Conservation (phyloP, 192 early-diverging fungal species). For the Anaeromyces robustus region DNA sequence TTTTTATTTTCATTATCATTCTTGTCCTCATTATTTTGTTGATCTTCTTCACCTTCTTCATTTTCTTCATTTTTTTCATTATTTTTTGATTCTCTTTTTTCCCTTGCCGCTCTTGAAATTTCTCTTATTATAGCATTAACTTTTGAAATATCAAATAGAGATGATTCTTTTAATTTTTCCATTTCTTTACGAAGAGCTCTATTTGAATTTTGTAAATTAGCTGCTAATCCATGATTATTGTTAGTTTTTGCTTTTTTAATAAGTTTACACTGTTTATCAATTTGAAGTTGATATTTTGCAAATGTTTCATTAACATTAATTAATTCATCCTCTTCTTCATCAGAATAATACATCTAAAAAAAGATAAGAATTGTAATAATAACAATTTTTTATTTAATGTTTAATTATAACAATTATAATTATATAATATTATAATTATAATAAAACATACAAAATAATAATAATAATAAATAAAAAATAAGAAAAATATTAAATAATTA, state of each 20-base stretch:
- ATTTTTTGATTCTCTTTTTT: background rate
- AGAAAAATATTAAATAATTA: too few species aligned
- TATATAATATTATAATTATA: too few species aligned
- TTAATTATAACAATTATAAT: too few species aligned
- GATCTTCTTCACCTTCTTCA: background rate
- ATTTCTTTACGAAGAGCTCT: background rate
- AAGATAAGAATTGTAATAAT: too few species aligned
- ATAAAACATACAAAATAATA: too few species aligned
- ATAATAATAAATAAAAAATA: too few species aligned
- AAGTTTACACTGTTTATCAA: background rate
- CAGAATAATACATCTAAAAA: background rate
- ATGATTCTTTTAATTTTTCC: background rate
- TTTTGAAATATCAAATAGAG: background rate
- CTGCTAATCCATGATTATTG: background rate
- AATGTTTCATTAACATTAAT: background rate
- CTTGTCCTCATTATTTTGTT: background rate
- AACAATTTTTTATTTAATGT: too few species aligned
- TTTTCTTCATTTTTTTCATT: background rate
- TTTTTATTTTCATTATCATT: background rate
- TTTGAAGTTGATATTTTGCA: background rate
- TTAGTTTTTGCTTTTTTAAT: background rate
- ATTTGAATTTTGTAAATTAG: background rate
- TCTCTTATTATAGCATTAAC: background rate
- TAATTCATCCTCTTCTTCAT: background rate
- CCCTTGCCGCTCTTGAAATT: background rate